Percentiles rank a stretch among this genome's conserved stretches.
phyloP scores from a whole-genome alignment of 176 grass and related monocot genomes.

The Triticum aestivum region DNA sequence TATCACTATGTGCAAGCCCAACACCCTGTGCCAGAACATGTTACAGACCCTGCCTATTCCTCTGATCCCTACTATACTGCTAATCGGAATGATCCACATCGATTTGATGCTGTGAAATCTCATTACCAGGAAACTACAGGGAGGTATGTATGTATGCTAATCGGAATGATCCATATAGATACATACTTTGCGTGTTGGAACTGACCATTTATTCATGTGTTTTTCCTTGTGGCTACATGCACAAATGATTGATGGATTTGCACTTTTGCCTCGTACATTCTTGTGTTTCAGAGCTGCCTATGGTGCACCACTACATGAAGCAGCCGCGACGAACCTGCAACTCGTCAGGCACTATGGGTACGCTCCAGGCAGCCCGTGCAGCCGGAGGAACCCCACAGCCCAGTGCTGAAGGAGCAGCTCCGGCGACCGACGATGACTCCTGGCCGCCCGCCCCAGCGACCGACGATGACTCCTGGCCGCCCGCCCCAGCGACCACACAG shows the following conservation, averaged over 20 bases:
- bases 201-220: neutral
- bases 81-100: conserved; percentile 30
- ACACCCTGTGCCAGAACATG: neutral
- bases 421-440: neutral
- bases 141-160: conserved; percentile 26
- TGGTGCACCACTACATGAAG: neutral
- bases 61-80: conserved; percentile 29
- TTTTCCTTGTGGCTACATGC: conserved; percentile 14
- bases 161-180: neutral
- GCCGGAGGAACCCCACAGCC: neutral
- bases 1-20: conserved; percentile 27
- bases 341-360: conserved; percentile 14
- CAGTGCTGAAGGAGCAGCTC: neutral
- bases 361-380: neutral
- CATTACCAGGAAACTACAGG: conserved; percentile 33
- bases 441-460: neutral
- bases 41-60: neutral
- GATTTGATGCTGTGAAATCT: conserved; percentile 18
- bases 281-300: conserved; percentile 31
- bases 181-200: conserved; percentile 1
- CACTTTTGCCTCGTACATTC: neutral
- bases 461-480: neutral
- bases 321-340: neutral
- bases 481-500: neutral
- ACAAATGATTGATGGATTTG: neutral